phyloP scores from a whole-genome alignment of 345 rosid genomes.

The Sonneratia alba region DNA sequence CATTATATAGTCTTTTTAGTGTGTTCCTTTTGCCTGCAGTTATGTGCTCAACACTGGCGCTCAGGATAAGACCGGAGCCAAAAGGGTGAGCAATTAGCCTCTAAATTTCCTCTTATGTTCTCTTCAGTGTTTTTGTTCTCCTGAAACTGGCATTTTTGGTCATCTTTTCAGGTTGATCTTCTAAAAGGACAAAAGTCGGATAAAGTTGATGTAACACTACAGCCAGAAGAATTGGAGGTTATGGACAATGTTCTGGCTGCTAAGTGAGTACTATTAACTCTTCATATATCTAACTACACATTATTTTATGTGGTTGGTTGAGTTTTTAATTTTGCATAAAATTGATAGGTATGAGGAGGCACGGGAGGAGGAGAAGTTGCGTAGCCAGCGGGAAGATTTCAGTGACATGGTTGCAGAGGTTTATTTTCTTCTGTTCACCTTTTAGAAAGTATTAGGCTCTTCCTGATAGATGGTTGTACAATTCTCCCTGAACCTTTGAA shows the following conservation, averaged over 20 bases:
- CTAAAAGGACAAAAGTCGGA: constrained; percentile 90
- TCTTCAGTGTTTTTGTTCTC: background rate
- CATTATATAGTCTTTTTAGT: background rate
- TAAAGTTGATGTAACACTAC: constrained; percentile 75
- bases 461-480: background rate
- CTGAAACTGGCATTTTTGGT: background rate
- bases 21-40: constrained; percentile 22
- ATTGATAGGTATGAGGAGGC: constrained; percentile 86
- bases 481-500: background rate
- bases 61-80: constrained; percentile 74
- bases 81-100: constrained; percentile 55
- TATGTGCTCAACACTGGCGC: constrained; percentile 62
- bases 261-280: constrained; percentile 43
- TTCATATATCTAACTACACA: background rate
- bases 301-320: background rate
- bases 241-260: constrained; percentile 91
- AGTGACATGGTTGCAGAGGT: constrained; percentile 99
- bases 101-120: background rate
- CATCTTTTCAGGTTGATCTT: constrained; percentile 68
- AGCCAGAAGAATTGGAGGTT: constrained; percentile 84
- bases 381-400: constrained; percentile 89
- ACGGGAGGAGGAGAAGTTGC: constrained; percentile 86
- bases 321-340: constrained; percentile 4
- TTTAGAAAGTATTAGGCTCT: background rate
- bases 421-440: constrained; percentile 4